Conservation (phyloP, 352 stramenopile species). For the Globisporangium apiculatum region DNA sequence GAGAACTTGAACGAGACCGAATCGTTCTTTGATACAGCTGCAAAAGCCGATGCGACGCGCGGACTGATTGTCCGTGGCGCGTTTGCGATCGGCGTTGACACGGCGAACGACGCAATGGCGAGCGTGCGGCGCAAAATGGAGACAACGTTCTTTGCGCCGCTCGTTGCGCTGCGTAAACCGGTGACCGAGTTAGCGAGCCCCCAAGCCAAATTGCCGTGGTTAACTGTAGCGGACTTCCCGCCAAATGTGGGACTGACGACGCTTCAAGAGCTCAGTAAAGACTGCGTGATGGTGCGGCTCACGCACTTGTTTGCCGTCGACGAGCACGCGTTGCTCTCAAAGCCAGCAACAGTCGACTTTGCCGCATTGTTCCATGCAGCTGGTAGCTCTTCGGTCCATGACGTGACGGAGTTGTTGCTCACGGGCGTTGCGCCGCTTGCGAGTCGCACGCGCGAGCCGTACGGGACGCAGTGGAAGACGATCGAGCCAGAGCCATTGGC, state of each 20-base stretch:
- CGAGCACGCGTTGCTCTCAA: slow-evolving; percentile 77
- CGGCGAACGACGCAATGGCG: slow-evolving; percentile 40
- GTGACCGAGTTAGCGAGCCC: slow-evolving; percentile 7
- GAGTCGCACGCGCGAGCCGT: slow-evolving; percentile 9
- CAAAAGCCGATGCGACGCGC: slow-evolving; percentile 47
- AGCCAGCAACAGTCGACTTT: slow-evolving; percentile 71
- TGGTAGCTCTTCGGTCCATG: slow-evolving; percentile 38
- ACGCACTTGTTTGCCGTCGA: slow-evolving; percentile 91
- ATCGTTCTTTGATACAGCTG: slow-evolving; percentile 55
- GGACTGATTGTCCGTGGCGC: slow-evolving; percentile 63
- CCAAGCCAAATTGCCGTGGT: slow-evolving; percentile 48
- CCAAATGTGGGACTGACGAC: slow-evolving; percentile 92
- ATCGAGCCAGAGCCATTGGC: slow-evolving; percentile 13
- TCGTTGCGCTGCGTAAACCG: slow-evolving; percentile 46
- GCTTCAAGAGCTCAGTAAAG: slow-evolving; percentile 66
- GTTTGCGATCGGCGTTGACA: slow-evolving; percentile 67
- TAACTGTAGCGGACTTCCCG: slow-evolving; percentile 73
- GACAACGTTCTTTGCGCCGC: slow-evolving; percentile 52
- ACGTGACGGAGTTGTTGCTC: slow-evolving; percentile 85
- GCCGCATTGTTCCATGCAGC: slow-evolving; percentile 34
- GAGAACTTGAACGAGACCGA: slow-evolving; percentile 93
- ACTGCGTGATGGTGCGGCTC: slow-evolving; percentile 87
- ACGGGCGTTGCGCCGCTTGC: slow-evolving; percentile 69
- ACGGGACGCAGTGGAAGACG: slow-evolving; percentile 26
- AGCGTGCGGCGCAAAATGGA: slow-evolving; percentile 61